Evolutionary conservation across 495 filamentous ascomycete species (phyloP), one percentile per base, ranked within the genome.

Genomic region (Daldinia concentrica): DNA sequence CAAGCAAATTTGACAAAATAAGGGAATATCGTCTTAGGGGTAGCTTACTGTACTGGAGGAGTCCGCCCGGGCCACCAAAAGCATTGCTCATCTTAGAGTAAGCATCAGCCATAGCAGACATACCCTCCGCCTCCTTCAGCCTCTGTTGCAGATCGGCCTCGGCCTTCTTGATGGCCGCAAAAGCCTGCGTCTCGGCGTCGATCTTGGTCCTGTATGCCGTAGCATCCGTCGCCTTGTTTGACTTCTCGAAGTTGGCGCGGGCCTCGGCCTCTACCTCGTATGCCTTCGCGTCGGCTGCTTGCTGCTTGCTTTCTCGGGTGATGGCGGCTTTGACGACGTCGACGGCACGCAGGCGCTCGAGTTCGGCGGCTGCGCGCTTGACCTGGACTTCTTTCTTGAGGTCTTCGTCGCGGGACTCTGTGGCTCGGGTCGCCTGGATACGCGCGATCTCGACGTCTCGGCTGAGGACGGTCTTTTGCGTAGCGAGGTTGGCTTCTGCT

Each of bases 311-410:
- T 78, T 95, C 92, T 37, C 87, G 86, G 4, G 81, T 80, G 71
- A 94, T 93, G 70, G 88, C 90, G 59, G 91, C 91, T 79, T 92
- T 90, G 37, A 90, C 91, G 61, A 94, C 92, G 64, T 92, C 91
- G 11, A 82, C 86, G 26, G 92, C 92, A 64, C 92, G 85, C 54
- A 91, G 85, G 55, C 90, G 87, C 76, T 95, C 92, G 43, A 93
- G 81, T 80, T 94, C 92, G 74, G 91, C 93, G 27, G 88, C 85
- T 3, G 91, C 92, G 56, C 90, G 87, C 84, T 91, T 91, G 59
- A 85, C 77, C 78, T 94, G 86, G 68, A 95, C 92, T 24, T 88
- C 85, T 52, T 87, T 89, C 81, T 91, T 89, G 58, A 95, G 80
- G 69, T 94, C 91, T 37, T 91, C 90, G 78, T 95, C 92, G 68